Base-by-base conservation (phyloP, 805 yeast genomes). In the Wickerhamomyces silvicola region DNA sequence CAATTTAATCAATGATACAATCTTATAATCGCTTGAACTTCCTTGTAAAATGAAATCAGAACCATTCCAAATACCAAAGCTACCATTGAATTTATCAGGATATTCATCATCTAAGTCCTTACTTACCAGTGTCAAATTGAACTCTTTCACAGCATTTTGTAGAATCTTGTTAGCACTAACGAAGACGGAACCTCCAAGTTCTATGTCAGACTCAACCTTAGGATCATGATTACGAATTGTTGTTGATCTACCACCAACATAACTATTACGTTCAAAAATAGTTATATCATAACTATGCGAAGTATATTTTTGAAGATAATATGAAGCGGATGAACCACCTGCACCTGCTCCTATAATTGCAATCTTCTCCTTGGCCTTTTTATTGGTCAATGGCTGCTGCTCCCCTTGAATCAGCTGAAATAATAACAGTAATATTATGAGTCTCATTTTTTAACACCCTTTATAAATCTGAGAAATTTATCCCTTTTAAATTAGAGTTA, bases 311-410 rank as follows among this genome's bases (percentile, higher is more conserved):
- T 65, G 62, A 11, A 69, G 51, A 36, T 70, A 57, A 39, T 66
- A 62, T 4, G 75, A 67, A n/a, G 67, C 55, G 4, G 69, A 50
- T 1, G 72, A 48, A 1, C 77, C 76, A 8, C 69, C 73, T 4
- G 76, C 64, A 4, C 76, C 77, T 1, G 75, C 71, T 3, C 77
- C 76, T 18, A 66, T 54, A 16, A 68, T 59, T 2, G 71, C 72
- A 11, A 66, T 42, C 6, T 34, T 39, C 3, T 18, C 28, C 12
- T 18, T 26, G 17, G n/a, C 17, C 9, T 17, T 20, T 20, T n/a
- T n/a, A n/a, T n/a, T n/a, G n/a, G n/a, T n/a, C n/a, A n/a, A n/a
- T n/a, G n/a, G n/a, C n/a, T n/a, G n/a, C n/a, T n/a, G n/a, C n/a
- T n/a, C n/a, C n/a, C n/a, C n/a, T n/a, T n/a, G n/a, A n/a, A n/a